These are phyloP conservation scores for Cystoderma amianthinum DNA, from an alignment of 768 basidiomycete genomes.

Conservation along the genomic window DNA sequence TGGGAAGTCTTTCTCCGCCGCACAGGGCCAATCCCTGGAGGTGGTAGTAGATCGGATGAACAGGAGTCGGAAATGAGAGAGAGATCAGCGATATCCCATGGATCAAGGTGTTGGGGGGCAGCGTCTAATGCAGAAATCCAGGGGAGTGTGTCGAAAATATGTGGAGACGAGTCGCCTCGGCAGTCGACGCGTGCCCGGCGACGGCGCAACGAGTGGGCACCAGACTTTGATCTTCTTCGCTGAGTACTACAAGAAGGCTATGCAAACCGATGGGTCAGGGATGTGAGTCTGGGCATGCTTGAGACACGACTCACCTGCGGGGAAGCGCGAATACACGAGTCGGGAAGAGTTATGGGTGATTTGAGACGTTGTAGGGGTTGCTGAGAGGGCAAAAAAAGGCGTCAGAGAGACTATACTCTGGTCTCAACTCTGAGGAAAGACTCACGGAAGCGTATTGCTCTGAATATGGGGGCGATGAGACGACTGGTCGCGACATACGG, in stretches of 20 bases:
- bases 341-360: slow-evolving; percentile 20
- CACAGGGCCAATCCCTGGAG: slow-evolving; percentile 42
- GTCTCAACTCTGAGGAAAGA: neutral
- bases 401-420: neutral
- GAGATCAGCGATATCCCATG: slow-evolving; percentile 59
- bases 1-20: slow-evolving; percentile 50
- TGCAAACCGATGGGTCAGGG: slow-evolving; percentile 13
- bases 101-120: slow-evolving; percentile 30
- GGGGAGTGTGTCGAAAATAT: slow-evolving; percentile 54
- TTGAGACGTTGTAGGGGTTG: slow-evolving; percentile 16
- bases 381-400: neutral
- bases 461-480: too few relatives aligned
- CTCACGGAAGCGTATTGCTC: too few relatives aligned
- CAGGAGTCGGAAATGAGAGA: slow-evolving; percentile 40
- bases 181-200: slow-evolving; percentile 20
- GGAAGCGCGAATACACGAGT: slow-evolving; percentile 9
- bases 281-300: slow-evolving; percentile 8
- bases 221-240: slow-evolving; percentile 28
- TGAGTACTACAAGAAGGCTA: slow-evolving; percentile 15
- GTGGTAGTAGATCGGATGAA: slow-evolving; percentile 9
- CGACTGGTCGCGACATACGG: neutral
- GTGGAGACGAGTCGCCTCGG: slow-evolving; percentile 21
- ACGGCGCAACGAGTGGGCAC: slow-evolving; percentile 16
- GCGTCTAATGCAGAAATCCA: slow-evolving; percentile 59
- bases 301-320: slow-evolving; percentile 5